These are phyloP conservation scores for Camelina neglecta DNA, from an alignment of 345 rosid species.

Conservation along the genomic window DNA sequence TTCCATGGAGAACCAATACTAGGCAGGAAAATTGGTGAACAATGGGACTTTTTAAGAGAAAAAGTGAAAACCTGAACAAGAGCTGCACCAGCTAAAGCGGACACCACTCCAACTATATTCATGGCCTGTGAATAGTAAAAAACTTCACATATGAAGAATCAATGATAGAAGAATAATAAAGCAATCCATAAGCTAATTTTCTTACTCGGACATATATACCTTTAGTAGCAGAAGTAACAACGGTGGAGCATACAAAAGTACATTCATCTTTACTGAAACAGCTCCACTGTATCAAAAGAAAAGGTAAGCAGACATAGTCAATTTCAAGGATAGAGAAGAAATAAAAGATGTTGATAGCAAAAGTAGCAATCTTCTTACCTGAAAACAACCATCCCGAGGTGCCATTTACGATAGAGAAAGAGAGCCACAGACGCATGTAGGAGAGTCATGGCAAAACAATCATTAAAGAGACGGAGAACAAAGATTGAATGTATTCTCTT, in stretches of 20 bases:
- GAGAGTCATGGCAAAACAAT: conserved; percentile 88
- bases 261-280: conserved; percentile 95
- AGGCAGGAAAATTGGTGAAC: background rate
- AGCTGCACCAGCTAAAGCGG: conserved; percentile 88
- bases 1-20: conserved; percentile 11
- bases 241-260: conserved; percentile 89
- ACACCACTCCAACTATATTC: conserved; percentile 70
- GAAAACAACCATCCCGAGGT: conserved; percentile 80
- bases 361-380: conserved; percentile 54
- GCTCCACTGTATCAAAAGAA: conserved; percentile 58
- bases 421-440: conserved; percentile 78
- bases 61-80: conserved; percentile 72
- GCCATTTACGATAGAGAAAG: conserved; percentile 71
- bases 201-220: conserved; percentile 49
- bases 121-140: conserved; percentile 59
- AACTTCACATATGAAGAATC: conserved; percentile 35
- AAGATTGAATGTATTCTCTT: conserved; percentile 92
- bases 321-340: conserved; percentile 17
- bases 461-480: conserved; percentile 94
- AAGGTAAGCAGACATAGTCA: conserved; percentile 22
- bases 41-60: conserved; percentile 17
- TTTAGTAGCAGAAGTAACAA: conserved; percentile 76
- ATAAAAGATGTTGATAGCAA: background rate
- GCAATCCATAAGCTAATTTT: conserved; percentile 8
- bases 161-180: conserved; percentile 32